Evolutionary conservation across 1,284 basidiomycete species (phyloP).

Genomic region (Boletellus deceptivus): DNA sequence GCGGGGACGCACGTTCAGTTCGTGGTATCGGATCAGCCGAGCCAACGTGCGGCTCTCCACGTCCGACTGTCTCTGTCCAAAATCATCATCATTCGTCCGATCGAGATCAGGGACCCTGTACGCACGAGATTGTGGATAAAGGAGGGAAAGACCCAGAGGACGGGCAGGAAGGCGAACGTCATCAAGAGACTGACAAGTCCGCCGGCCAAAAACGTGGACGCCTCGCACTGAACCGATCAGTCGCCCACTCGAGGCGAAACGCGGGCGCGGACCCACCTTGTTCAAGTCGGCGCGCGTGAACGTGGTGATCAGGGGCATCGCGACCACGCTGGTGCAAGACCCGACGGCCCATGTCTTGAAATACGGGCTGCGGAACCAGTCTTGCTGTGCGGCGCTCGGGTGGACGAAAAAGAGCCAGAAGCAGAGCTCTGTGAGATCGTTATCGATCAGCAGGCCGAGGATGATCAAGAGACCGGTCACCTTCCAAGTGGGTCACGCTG

Average conservation of each 20-base stretch:
- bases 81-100: background rate
- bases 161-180: constrained; percentile 68
- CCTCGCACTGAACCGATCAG: constrained; percentile 53
- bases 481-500: constrained; percentile 77
- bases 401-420: constrained; percentile 81
- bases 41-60: constrained; percentile 64
- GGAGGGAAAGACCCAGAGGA: constrained; percentile 65
- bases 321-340: constrained; percentile 55
- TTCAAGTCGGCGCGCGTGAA: constrained; percentile 56
- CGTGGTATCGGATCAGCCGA: constrained; percentile 72
- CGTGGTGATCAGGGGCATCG: constrained; percentile 67
- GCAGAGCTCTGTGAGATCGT: constrained; percentile 56
- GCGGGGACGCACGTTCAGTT: constrained; percentile 60
- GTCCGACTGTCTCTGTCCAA: constrained; percentile 44
- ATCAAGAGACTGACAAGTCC: constrained; percentile 63
- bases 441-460: constrained; percentile 5
- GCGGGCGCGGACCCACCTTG: constrained; percentile 42
- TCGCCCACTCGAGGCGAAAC: too few species aligned
- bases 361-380: constrained; percentile 74
- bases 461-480: constrained; percentile 32
- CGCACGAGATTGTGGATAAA: constrained; percentile 62
- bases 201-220: constrained; percentile 64
- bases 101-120: too few species aligned
- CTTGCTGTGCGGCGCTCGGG: constrained; percentile 53
- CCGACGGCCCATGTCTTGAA: constrained; percentile 70